These are phyloP conservation scores for Amaranthus hypochondriacus DNA, from an alignment of 148 eudicot genomes.

Conservation along the genomic window DNA sequence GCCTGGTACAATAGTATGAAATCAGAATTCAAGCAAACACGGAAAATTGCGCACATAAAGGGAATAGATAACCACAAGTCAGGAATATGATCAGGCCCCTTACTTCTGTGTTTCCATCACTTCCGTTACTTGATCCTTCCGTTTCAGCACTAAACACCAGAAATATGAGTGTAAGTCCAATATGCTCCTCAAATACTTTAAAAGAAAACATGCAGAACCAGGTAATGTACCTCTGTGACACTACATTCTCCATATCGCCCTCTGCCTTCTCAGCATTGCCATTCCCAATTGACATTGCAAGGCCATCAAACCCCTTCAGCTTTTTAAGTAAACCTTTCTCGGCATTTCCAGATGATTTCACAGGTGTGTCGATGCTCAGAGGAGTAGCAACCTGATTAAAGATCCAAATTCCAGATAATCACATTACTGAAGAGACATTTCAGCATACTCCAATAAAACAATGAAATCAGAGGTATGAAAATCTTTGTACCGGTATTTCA, in stretches of 20 bases:
- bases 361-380: conserved; percentile 59
- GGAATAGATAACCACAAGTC: neutral
- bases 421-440: neutral
- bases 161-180: neutral
- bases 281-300: conserved; percentile 88
- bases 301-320: conserved; percentile 80
- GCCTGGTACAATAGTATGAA: conserved; percentile 38
- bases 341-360: conserved; percentile 61
- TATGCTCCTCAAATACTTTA: neutral
- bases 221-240: conserved; percentile 54
- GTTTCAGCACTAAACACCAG: conserved; percentile 52
- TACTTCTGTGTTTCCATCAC: conserved; percentile 77
- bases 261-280: conserved; percentile 51
- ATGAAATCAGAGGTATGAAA: neutral
- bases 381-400: conserved; percentile 51
- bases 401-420: conserved; percentile 2
- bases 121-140: conserved; percentile 87
- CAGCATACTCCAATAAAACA: neutral
- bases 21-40: conserved; percentile 18
- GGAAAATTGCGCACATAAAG: conserved; percentile 1
- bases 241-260: conserved; percentile 41
- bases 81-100: conserved; percentile 18
- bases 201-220: neutral
- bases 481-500: conserved; percentile 25
- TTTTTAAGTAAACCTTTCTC: conserved; percentile 65